These are phyloP conservation scores for Copromyces sp. DNA, from an alignment of 495 filamentous ascomycete genomes.

Conservation along the genomic window DNA sequence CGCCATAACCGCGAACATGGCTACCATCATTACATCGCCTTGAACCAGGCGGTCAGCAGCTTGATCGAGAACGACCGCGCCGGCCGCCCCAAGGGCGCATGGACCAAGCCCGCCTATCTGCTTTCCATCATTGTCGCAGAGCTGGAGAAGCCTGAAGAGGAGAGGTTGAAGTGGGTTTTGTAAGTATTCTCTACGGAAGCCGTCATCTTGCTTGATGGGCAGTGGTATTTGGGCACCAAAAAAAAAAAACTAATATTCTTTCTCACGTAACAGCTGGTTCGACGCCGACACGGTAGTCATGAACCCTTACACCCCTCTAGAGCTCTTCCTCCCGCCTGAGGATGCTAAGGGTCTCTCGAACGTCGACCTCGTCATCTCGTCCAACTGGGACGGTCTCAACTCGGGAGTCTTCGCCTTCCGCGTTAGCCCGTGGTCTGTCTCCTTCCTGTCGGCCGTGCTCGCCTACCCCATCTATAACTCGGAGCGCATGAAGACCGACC, in stretches of 20 bases:
- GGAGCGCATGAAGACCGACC: slow-evolving; percentile 22
- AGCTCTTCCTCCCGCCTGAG: slow-evolving; percentile 41
- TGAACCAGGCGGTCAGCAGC: slow-evolving; percentile 14
- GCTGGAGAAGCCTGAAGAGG: slow-evolving; percentile 34
- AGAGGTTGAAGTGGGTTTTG: slow-evolving; percentile 44
- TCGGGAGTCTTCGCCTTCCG: slow-evolving; percentile 44
- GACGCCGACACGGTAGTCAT: slow-evolving; percentile 44
- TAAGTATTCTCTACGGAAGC: slow-evolving; percentile 11
- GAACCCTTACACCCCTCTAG: slow-evolving; percentile 42
- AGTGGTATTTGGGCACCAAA: not conserved
- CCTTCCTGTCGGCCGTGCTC: slow-evolving; percentile 36
- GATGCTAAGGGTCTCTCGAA: slow-evolving; percentile 22
- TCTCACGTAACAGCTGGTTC: slow-evolving; percentile 30
- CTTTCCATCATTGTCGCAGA: slow-evolving; percentile 39
- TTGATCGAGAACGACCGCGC: slow-evolving; percentile 16
- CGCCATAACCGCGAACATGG: slow-evolving; percentile 16
- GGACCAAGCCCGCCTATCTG: slow-evolving; percentile 42
- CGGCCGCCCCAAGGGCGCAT: slow-evolving; percentile 18
- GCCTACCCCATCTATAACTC: slow-evolving; percentile 35
- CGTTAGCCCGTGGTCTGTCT: slow-evolving; percentile 38
- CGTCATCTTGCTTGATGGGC: not conserved
- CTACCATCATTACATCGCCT: slow-evolving; percentile 17
- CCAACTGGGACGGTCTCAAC: slow-evolving; percentile 48
- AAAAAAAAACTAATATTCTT: not conserved
- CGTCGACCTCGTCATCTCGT: slow-evolving; percentile 36